Base-by-base conservation (phyloP, 306 rosid genomes). In the Comarum palustre region DNA sequence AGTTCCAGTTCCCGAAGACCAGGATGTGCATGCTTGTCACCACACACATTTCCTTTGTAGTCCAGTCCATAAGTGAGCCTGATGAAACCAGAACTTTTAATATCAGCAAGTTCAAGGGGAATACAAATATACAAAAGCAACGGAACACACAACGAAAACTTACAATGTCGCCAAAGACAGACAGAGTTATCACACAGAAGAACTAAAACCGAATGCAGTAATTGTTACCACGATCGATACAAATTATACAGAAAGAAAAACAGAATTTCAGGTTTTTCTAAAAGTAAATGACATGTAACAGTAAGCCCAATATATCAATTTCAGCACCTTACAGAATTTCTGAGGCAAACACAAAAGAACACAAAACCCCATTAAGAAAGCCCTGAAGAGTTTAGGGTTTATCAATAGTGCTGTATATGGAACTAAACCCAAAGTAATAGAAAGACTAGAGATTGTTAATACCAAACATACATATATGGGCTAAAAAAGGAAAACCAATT, bases 21-120 rank as follows among this genome's bases (percentile, higher is more conserved):
- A 9, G 92, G 94, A 24, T 90, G 22, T 32, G 94, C 94, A 84
- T 91, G 86, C 85, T 78, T 85, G 80, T 94, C 95, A 8, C 98
- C 97, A 15, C 98, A 94, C 36, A 91, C 86, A 83, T 94, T 91
- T 71, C 98, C 98, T 81, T 87, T 94, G 84, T 94, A 91, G 79
- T 94, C 98, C 79, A 94, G 83, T 72, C 97, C 98, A 81, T 87
- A 91, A 69, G 92, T 94, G 67, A 94, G 97, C 92, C 98, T 94
- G 86, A 36, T 51, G 68, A 80, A 32, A 55, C 82, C 69, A 72
- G 46, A 61, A 74, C 29, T 20, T 71, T 64, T 32, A 29, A 73
- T 57, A 57, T 25, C 34, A 54, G 72, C 38, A 57, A n/a, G n/a
- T n/a, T n/a, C 32, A 51, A 72, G n/a, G 11, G 7, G 4, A 77